Evolutionary conservation across 768 basidiomycete genomes (phyloP).

Genomic region (Pisolithus orientalis): DNA sequence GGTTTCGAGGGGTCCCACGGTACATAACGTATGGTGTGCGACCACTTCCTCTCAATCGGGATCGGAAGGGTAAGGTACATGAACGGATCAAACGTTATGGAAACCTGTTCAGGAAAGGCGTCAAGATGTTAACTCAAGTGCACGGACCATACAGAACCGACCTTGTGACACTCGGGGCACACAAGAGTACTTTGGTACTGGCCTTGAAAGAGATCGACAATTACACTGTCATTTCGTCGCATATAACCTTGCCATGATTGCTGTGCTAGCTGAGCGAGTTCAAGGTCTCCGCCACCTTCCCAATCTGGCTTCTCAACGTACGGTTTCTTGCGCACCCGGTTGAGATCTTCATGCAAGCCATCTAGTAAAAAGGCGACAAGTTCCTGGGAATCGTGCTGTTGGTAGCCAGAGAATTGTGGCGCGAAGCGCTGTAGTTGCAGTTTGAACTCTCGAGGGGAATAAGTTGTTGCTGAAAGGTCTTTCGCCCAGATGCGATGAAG

Average conservation of each 20-base stretch:
- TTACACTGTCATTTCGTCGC: constrained; percentile 94
- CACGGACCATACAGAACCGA: constrained; percentile 21
- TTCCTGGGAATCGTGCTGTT: constrained; percentile 98
- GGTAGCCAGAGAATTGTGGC: constrained; percentile 95
- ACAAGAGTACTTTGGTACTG: constrained; percentile 94
- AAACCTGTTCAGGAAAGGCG: constrained; percentile 52
- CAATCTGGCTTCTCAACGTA: constrained; percentile 98
- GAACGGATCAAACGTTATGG: constrained; percentile 98
- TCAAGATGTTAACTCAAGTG: neutral
- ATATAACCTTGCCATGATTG: constrained; percentile 94
- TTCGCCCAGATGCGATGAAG: constrained; percentile 81
- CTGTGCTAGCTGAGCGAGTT: constrained; percentile 76
- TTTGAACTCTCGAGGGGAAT: constrained; percentile 94
- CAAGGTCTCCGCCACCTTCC: constrained; percentile 79
- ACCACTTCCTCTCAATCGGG: constrained; percentile 86
- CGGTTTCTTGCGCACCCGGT: constrained; percentile 88
- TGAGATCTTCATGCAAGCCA: constrained; percentile 93
- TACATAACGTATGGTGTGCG: constrained; percentile 65
- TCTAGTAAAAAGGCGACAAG: constrained; percentile 93
- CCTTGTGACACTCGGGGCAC: constrained; percentile 94
- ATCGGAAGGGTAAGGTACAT: constrained; percentile 98
- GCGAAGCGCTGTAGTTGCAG: constrained; percentile 83
- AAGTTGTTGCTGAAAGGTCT: constrained; percentile 49
- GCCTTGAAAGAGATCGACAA: constrained; percentile 97
- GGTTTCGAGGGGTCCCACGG: constrained; percentile 70